phyloP scores from a whole-genome alignment of 768 basidiomycete genomes.

The Suillus clintonianus region DNA sequence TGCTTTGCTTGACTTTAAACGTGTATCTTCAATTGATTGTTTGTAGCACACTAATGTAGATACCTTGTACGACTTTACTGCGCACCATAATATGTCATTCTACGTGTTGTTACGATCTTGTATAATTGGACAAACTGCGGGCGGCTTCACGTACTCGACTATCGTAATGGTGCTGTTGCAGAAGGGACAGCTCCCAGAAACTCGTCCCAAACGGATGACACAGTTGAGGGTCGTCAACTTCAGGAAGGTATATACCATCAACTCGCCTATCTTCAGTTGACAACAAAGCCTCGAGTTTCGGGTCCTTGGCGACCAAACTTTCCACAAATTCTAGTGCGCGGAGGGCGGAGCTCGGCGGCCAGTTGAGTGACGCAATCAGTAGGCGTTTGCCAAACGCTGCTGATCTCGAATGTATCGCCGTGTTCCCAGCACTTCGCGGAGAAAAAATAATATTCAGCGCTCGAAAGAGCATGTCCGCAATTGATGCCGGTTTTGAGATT shows the following conservation, averaged over 20 bases:
- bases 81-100: conserved; percentile 25
- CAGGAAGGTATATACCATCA: conserved; percentile 83
- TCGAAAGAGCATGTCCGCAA: conserved; percentile 81
- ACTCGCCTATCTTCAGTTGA: conserved; percentile 83
- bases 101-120: conserved; percentile 36
- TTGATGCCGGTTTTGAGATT: conserved; percentile 33
- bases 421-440: conserved; percentile 56
- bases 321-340: conserved; percentile 75
- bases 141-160: conserved; percentile 69
- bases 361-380: conserved; percentile 75
- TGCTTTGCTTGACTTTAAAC: conserved; percentile 18
- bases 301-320: conserved; percentile 71
- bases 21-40: conserved; percentile 21
- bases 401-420: conserved; percentile 69
- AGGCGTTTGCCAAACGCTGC: conserved; percentile 96
- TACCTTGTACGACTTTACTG: conserved; percentile 29
- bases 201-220: conserved; percentile 81
- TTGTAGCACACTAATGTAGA: conserved; percentile 32
- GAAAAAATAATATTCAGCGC: conserved; percentile 83
- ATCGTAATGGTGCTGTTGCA: conserved; percentile 65
- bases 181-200: conserved; percentile 81
- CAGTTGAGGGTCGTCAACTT: conserved; percentile 87
- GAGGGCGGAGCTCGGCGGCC: conserved; percentile 67
- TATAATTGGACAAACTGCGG: conserved; percentile 49
- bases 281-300: conserved; percentile 80